Base-by-base conservation (phyloP, 164 flowering plant genomes). In the Stephania cephalantha region DNA sequence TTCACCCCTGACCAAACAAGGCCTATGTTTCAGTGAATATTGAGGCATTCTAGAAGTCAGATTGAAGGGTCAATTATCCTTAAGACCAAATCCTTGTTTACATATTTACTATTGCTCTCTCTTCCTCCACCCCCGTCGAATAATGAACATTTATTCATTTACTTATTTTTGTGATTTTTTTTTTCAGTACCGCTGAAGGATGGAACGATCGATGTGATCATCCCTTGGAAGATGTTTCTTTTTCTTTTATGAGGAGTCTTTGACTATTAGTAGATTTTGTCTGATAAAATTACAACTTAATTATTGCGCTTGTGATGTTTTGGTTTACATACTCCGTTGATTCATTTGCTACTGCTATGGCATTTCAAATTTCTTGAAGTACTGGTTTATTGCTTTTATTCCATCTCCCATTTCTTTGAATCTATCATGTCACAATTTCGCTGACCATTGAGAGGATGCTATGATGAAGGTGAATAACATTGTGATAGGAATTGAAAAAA, bases 101-200 rank as follows among this genome's bases (percentile, higher is more conserved):
- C 42, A 35, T 30, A 68, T 30, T 68, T 68, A 30, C 46, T 9
- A n/a, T 68, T 31, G 10, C 46, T 2, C 35, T 18, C 7, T 63
- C 20, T 20, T 20, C 7, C 29, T 63, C n/a, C 42, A 6, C 20
- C 66, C 29, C 8, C n/a, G 1, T 63, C 0, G 25, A 25, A 25
- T 18, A 7, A 35, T 9, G 7, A 50, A 10, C 15, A 9, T 22
- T 63, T 63, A 13, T 20, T 9, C 20, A 18, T 63, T 63, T 63
- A 18, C 35, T 68, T 31, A 30, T 68, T 20, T 29, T 55, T 50
- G 46, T 70, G 22, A 18, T 71, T 29, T 67, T 42, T 18, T 17
- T 68, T 70, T 83, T 77, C 83, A 83, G 85, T 83, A 83, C 75
- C 85, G 83, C 74, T 83, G 66, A 83, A 25, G 63, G 55, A 42